phyloP scores from a whole-genome alignment of 2,329 filamentous ascomycete species.

The Aspergillus versicolor region DNA sequence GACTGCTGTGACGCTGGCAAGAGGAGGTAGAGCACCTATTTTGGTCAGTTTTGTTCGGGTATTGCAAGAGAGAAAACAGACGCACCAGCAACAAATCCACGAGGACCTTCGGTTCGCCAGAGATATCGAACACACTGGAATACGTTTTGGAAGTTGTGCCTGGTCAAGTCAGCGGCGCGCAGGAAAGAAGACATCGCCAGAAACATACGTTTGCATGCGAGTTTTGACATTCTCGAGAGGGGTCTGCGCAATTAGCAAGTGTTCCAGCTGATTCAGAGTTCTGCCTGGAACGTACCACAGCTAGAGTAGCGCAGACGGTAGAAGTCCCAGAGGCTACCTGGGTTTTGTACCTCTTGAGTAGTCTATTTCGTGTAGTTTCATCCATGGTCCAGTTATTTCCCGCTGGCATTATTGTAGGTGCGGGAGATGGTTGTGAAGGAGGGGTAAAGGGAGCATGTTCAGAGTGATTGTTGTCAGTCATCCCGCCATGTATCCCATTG shows the following conservation, averaged over 20 bases:
- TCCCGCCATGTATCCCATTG: conserved; percentile 35
- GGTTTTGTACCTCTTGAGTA: conserved; percentile 48
- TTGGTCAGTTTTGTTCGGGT: conserved; percentile 2
- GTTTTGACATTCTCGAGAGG: conserved; percentile 51
- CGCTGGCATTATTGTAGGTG: conserved; percentile 32
- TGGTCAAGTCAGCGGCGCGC: conserved; percentile 20
- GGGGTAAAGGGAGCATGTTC: conserved; percentile 42
- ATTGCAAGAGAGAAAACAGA: not conserved
- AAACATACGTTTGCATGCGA: conserved; percentile 50
- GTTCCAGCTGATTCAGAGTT: not conserved
- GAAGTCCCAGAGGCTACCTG: conserved; percentile 47
- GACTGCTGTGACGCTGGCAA: conserved; percentile 47
- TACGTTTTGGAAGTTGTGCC: conserved; percentile 46
- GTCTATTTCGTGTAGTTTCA: conserved; percentile 41
- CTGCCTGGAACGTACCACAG: conserved; percentile 39
- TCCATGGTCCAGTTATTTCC: conserved; percentile 37
- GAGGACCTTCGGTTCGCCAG: conserved; percentile 48
- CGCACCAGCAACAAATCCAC: conserved; percentile 49
- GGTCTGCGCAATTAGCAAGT: conserved; percentile 32
- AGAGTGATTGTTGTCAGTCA: conserved; percentile 39
- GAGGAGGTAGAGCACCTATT: conserved; percentile 44
- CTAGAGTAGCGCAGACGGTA: conserved; percentile 45
- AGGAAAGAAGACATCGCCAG: not conserved
- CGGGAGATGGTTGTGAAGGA: conserved; percentile 33
- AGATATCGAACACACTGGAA: conserved; percentile 45